Evolutionary conservation across 2,329 filamentous ascomycete species (phyloP), one percentile per base, ranked within the genome.

Genomic region (Phaeosphaeriaceae sp.): DNA sequence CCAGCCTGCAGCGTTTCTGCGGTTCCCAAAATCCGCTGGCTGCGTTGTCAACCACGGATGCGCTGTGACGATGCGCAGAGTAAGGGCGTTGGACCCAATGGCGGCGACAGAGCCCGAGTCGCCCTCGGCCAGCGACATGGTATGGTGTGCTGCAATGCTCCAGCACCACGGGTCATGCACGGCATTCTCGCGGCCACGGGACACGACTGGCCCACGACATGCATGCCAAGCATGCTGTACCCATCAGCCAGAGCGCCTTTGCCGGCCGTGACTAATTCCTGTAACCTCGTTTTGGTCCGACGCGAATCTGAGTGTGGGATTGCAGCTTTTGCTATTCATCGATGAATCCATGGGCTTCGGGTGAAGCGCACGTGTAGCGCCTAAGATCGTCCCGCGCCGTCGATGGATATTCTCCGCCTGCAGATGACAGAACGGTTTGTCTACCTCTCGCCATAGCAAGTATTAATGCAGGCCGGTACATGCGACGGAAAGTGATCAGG

Each of bases 41-140:
- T 63, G 58, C 50, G 61, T 54, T 63, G 61, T 61, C 61, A 61
- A 50, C 27, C 48, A 56, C 40, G 51, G 56, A 54, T 62, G 60
- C 53, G 60, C 49, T 62, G 60, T 53, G 49, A 27, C 25, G 9
- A 27, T 27, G 25, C 25, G 44, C 24, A 48, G 54, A 52, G 20
- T n/a, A 54, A 53, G 41, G n/a, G n/a, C 41, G 17, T 11, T 19
- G n/a, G 15, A 19, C 5, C 60, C 57, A 63, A 60, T 54, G 42
- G 50, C 33, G 52, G 49, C 52, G 46, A 13, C 53, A 31, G 46
- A 45, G 13, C 45, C 46, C 53, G 53, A 56, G 33, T 51, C 53
- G 53, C 41, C 36, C 24, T 40, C 53, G 52, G 36, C 46, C 53
- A 54, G 45, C 52, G 45, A 48, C 51, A 53, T 41, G 51, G 41